Percentiles rank a stretch among this genome's conserved stretches.
Conservation (phyloP, 1,139 yeast genomes). For the Groenewaldozyma auringiensis region DNA sequence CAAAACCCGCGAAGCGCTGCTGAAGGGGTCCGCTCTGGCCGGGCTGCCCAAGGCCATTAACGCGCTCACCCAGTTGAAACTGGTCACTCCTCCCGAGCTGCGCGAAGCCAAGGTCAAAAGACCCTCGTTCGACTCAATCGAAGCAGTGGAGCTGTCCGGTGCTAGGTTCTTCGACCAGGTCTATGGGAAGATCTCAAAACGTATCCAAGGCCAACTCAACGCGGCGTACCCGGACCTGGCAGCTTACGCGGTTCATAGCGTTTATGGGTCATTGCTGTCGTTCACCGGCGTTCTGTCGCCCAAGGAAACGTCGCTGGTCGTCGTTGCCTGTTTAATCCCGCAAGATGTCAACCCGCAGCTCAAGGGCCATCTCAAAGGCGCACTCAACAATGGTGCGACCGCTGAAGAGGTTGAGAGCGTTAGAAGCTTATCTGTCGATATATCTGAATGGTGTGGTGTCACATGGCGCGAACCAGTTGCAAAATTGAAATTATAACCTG, state of each 20-base stretch:
- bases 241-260: constrained; percentile 62
- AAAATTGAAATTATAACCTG: constrained; percentile 36
- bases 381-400: constrained; percentile 69
- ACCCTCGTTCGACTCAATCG: constrained; percentile 8
- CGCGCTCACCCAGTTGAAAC: constrained; percentile 57
- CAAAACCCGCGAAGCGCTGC: constrained; percentile 64
- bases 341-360: constrained; percentile 93
- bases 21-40: constrained; percentile 68
- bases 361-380: constrained; percentile 85
- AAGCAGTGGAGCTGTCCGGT: constrained; percentile 38
- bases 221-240: constrained; percentile 81
- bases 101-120: constrained; percentile 29
- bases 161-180: constrained; percentile 64
- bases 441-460: constrained; percentile 71
- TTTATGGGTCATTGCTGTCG: constrained; percentile 71
- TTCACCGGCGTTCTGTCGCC: constrained; percentile 55
- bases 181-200: constrained; percentile 62
- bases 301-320: constrained; percentile 67
- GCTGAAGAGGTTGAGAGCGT: constrained; percentile 54
- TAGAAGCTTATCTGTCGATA: constrained; percentile 53
- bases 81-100: constrained; percentile 52
- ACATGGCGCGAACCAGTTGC: constrained; percentile 58
- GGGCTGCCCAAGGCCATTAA: constrained; percentile 86
- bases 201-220: constrained; percentile 61
- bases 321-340: constrained; percentile 75